Percentiles rank a stretch among this genome's conserved stretches.
Conservation (phyloP, 352 stramenopile species). For the Phytophthora cactorum region DNA sequence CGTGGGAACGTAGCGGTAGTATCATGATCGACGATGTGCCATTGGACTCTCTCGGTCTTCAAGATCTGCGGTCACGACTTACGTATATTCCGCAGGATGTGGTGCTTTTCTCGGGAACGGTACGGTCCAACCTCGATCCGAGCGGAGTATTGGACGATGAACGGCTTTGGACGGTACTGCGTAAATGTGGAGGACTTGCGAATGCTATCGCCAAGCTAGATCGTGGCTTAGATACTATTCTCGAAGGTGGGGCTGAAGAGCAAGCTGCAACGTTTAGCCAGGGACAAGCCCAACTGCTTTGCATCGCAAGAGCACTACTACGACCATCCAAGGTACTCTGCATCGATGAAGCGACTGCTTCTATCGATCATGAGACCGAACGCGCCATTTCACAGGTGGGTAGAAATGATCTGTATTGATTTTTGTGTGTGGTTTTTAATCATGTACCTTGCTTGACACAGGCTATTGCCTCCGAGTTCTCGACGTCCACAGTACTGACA, state of each 20-base stretch:
- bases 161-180: slow-evolving; percentile 63
- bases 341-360: slow-evolving; percentile 92
- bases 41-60: slow-evolving; percentile 63
- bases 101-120: slow-evolving; percentile 80
- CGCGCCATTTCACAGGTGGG: slow-evolving; percentile 69
- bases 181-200: slow-evolving; percentile 54
- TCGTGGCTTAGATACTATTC: slow-evolving; percentile 52
- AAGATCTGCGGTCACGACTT: slow-evolving; percentile 67
- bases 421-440: not conserved
- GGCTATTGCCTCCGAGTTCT: slow-evolving; percentile 94
- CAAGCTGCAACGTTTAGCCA: slow-evolving; percentile 62
- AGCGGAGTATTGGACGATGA: slow-evolving; percentile 43
- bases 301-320: slow-evolving; percentile 82
- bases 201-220: slow-evolving; percentile 48
- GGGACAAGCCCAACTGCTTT: slow-evolving; percentile 79
- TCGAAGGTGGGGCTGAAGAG: slow-evolving; percentile 50
- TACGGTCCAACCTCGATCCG: slow-evolving; percentile 90
- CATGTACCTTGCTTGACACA: slow-evolving; percentile 30
- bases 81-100: slow-evolving; percentile 88
- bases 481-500: slow-evolving; percentile 94
- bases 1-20: slow-evolving; percentile 50
- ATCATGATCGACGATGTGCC: slow-evolving; percentile 82
- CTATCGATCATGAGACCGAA: slow-evolving; percentile 92
- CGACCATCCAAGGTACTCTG: slow-evolving; percentile 93
- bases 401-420: not conserved